Conservation (phyloP, 805 yeast genomes). For the Sugiyamaella americana region DNA sequence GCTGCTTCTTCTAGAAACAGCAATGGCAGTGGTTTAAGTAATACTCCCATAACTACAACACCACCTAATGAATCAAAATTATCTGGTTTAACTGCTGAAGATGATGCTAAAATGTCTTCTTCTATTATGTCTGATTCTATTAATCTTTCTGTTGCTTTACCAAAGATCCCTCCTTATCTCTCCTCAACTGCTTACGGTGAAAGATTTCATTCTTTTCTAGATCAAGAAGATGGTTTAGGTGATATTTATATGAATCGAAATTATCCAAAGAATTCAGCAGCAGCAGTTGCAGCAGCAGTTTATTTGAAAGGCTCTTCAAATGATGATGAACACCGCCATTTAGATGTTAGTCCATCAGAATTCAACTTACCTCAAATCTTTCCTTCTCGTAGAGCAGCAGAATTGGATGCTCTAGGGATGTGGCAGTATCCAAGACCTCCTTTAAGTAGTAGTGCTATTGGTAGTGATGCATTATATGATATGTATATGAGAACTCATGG, state of each 20-base stretch:
- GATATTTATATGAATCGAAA: background rate
- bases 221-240: background rate
- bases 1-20: too few relatives aligned
- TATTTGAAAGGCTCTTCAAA: background rate
- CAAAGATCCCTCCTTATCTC: constrained; percentile 20
- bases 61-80: too few relatives aligned
- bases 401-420: constrained; percentile 18
- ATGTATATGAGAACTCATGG: background rate
- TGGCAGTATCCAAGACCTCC: background rate
- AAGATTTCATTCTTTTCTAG: constrained; percentile 11
- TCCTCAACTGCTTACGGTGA: constrained; percentile 22
- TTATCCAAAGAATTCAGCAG: background rate
- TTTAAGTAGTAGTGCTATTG: background rate
- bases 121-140: too few relatives aligned
- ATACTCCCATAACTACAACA: too few relatives aligned
- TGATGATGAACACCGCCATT: background rate
- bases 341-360: constrained; percentile 7
- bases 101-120: too few relatives aligned
- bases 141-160: background rate
- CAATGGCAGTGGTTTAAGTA: too few relatives aligned
- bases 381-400: constrained; percentile 23
- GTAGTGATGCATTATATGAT: background rate
- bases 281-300: background rate
- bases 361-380: constrained; percentile 22
- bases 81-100: too few relatives aligned